These are phyloP conservation scores for Melanomma pulvis-pyrius DNA, from an alignment of 495 filamentous ascomycete species.

Conservation along the genomic window DNA sequence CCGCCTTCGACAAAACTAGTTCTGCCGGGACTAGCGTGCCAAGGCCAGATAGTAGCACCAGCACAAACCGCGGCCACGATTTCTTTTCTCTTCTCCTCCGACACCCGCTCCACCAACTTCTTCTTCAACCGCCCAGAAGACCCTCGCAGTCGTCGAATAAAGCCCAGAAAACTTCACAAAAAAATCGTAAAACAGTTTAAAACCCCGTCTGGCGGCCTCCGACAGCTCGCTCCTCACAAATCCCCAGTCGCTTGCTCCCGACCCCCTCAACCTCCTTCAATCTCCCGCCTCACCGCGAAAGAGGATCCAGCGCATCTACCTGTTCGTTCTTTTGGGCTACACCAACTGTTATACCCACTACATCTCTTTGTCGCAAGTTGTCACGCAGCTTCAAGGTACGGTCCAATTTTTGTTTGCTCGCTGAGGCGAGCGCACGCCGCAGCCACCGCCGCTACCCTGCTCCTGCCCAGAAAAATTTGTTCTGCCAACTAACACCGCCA, in stretches of 20 bases:
- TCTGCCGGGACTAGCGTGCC: no score
- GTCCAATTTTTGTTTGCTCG: conserved; percentile 21
- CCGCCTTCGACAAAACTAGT: no score
- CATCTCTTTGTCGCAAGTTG: conserved; percentile 11
- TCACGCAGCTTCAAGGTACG: conserved; percentile 2
- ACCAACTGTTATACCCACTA: neutral
- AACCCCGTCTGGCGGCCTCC: conserved; percentile 8
- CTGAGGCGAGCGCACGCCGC: conserved; percentile 13
- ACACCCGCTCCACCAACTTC: neutral
- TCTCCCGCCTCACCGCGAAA: conserved; percentile 5
- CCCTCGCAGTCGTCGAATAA: neutral
- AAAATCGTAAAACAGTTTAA: conserved; percentile 19
- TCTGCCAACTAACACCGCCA: neutral
- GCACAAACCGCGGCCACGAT: no score
- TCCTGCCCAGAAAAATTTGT: conserved; percentile 16
- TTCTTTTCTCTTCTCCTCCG: neutral
- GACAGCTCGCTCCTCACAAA: conserved; percentile 23
- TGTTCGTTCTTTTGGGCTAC: conserved; percentile 17
- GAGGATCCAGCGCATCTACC: neutral
- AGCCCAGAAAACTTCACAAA: conserved; percentile 22
- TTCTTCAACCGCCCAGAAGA: neutral
- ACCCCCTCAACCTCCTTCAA: conserved; percentile 10
- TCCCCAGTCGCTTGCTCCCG: conserved; percentile 30
- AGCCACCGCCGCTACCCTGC: conserved; percentile 11
- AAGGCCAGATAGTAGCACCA: no score